Conservation (phyloP, 345 rosid genomes). For the Pistacia integerrima region DNA sequence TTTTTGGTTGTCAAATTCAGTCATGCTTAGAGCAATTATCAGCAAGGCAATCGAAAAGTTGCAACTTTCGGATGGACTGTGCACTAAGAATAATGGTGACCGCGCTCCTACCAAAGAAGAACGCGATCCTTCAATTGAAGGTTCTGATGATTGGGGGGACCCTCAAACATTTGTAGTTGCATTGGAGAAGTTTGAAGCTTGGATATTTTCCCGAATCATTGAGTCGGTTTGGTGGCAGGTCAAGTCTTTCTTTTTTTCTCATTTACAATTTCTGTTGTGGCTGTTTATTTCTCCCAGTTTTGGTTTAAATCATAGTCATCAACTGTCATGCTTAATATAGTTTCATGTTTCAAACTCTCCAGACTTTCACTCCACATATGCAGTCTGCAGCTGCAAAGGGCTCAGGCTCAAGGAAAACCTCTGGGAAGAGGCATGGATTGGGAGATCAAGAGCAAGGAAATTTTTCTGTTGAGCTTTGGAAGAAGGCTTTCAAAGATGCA, state of each 20-base stretch:
- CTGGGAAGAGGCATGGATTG: conserved; percentile 51
- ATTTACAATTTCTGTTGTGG: conserved; percentile 9
- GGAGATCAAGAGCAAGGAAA: conserved; percentile 65
- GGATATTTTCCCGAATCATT: conserved; percentile 85
- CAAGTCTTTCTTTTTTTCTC: conserved; percentile 12
- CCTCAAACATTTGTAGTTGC: conserved; percentile 57
- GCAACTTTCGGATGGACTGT: conserved; percentile 18
- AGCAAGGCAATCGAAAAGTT: conserved; percentile 45
- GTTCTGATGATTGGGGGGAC: conserved; percentile 66
- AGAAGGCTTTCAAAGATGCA: conserved; percentile 86
- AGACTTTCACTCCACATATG: conserved; percentile 93
- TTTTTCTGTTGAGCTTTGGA: conserved; percentile 83
- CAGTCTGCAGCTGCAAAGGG: conserved; percentile 68
- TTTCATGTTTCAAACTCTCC: conserved; percentile 24
- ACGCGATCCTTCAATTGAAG: conserved; percentile 11
- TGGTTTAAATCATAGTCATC: background rate
- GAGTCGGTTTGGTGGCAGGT: conserved; percentile 99
- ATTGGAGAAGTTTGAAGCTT: conserved; percentile 81
- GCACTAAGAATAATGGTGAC: conserved; percentile 8
- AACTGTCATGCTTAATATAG: conserved; percentile 7
- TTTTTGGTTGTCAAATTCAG: conserved; percentile 90
- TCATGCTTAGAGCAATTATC: conserved; percentile 69
- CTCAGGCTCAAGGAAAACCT: conserved; percentile 55
- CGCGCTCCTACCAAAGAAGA: conserved; percentile 16
- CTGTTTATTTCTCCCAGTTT: conserved; percentile 10